Evolutionary conservation across 257 asterid genomes (phyloP).

Genomic region (Jacaranda copaia): DNA sequence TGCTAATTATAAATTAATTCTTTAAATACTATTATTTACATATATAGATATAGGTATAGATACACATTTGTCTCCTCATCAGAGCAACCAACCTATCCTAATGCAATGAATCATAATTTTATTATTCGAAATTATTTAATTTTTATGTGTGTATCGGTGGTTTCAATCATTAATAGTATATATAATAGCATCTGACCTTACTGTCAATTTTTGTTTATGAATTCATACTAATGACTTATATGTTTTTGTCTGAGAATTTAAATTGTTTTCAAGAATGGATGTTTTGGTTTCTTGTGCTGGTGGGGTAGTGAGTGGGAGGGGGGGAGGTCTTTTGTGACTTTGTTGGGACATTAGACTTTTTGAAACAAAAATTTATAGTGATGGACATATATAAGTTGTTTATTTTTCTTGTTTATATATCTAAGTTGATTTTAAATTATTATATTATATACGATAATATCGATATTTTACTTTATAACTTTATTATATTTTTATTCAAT

Average conservation of each 20-base stretch:
- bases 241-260: constrained; percentile 12
- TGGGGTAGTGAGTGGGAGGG: constrained; percentile 44
- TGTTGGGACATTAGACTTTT: constrained; percentile 50
- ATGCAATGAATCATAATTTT: background rate
- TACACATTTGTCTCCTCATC: constrained; percentile 11
- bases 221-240: constrained; percentile 5
- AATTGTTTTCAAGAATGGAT: constrained; percentile 36
- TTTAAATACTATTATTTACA: background rate
- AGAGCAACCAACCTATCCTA: constrained; percentile 16
- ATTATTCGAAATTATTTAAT: background rate
- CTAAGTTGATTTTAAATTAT: background rate
- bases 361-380: constrained; percentile 21
- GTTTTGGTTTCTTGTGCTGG: constrained; percentile 46
- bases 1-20: background rate
- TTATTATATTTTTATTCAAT: no score
- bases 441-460: no score
- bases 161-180: constrained; percentile 29
- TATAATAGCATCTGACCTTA: constrained; percentile 18
- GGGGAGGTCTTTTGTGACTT: constrained; percentile 44
- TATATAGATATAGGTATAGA: background rate
- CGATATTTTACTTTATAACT: no score
- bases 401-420: background rate
- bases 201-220: constrained; percentile 8
- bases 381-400: constrained; percentile 48
- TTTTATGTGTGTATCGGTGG: constrained; percentile 39